Base-by-base conservation (phyloP, 2,329 filamentous ascomycete species). In the Sclerotinia nivalis region DNA sequence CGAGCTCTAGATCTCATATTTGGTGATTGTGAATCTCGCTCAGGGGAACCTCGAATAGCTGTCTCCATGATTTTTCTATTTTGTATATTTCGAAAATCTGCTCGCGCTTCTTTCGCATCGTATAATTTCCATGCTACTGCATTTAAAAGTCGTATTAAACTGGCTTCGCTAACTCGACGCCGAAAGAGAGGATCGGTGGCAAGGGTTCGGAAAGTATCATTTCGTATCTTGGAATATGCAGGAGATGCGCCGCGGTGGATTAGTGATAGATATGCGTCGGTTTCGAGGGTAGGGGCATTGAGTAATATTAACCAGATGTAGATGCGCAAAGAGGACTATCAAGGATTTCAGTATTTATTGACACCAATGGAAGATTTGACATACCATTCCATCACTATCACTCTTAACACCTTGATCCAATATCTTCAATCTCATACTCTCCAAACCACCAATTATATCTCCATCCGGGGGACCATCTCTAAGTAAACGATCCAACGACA, bases 121-220 rank as follows among this genome's bases (percentile, higher is more conserved):
- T 97, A 91, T 45, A 98, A 86, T 75, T 89, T 93, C 95, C 96
- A 99, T 47, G 95, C 95, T 58, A 97, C 89, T 34, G 96, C 96
- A 79, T 99, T 99, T 70, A 99, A 87, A 6, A 99, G 87, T 18
- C 96, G 92, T 71, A 97, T 98, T 55, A 99, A 83, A 80, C 92
- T 97, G 72, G 96, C 96, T 81, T 99, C 96, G 70, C 93, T 97
- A 71, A 99, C 96, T 70, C 95, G 91, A 45, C 96, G 89, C 72
- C 96, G 92, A 84, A 98, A 99, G 49, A 99, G 88, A n/a, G 95
- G 94, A 77, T 99, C 96, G 66, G 95, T 97, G 45, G 96, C 96
- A 68, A 99, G 85, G 0, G 96, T 99, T 76, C 96, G 93, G 80
- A 98, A 98, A 54, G 96, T 97, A 80, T 99, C 96, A 81, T 99